A percentile compares a stretch with the other conserved stretches of the same genome.
These are phyloP conservation scores for Rhynchosporium agropyri DNA, from an alignment of 2,329 filamentous ascomycete species.

Conservation along the genomic window DNA sequence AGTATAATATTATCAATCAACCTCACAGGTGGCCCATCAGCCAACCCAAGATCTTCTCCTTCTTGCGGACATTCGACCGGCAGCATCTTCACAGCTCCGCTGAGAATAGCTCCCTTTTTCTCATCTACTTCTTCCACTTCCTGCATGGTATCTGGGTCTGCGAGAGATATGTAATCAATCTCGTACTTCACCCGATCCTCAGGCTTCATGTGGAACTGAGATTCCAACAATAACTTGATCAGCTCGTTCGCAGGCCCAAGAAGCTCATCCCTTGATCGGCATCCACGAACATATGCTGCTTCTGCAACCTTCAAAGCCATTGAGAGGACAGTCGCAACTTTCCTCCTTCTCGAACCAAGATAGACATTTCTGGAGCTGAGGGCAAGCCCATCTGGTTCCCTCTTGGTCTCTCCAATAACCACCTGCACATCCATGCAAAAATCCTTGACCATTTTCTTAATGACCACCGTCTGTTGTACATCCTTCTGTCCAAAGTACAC, in stretches of 20 bases:
- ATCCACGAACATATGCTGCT: constrained; percentile 58
- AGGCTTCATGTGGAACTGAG: constrained; percentile 64
- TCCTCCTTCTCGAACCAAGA: constrained; percentile 73
- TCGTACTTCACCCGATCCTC: constrained; percentile 70
- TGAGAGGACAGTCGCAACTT: constrained; percentile 71
- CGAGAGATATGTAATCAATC: constrained; percentile 89
- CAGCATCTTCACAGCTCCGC: constrained; percentile 87
- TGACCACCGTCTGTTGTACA: constrained; percentile 91
- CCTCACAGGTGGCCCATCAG: constrained; percentile 74
- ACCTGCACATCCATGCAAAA: constrained; percentile 80
- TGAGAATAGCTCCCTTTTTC: constrained; percentile 76
- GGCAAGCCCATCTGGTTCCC: constrained; percentile 81
- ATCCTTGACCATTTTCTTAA: constrained; percentile 83
- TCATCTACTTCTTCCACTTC: constrained; percentile 75
- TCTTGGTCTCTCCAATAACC: constrained; percentile 71
- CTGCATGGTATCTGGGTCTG: constrained; percentile 80
- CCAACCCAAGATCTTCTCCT: constrained; percentile 75
- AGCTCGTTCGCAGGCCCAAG: constrained; percentile 70
- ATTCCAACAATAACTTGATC: constrained; percentile 54
- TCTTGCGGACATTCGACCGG: constrained; percentile 70
- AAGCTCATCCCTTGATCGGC: constrained; percentile 64
- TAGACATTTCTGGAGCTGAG: constrained; percentile 95
- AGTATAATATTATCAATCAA: constrained; percentile 94
- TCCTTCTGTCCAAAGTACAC: constrained; percentile 98
- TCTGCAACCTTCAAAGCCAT: constrained; percentile 73